Evolutionary conservation across 2,329 filamentous ascomycete genomes (phyloP), one percentile per base, ranked within the genome.

Genomic region (Clonostachys byssicola): DNA sequence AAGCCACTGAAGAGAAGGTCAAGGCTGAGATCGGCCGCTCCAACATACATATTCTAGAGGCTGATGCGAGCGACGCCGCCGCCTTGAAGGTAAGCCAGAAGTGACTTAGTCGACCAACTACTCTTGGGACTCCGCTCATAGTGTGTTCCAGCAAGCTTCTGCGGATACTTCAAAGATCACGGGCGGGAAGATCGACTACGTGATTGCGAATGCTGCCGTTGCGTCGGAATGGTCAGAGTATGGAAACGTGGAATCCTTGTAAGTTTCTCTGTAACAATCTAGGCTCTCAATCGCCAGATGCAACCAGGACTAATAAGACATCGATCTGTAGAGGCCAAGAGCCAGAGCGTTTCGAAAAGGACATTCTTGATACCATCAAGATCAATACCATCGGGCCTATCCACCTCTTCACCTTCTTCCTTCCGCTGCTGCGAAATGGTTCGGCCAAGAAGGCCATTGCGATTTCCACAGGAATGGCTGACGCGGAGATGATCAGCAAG

Each of bases 141-240:
- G 1, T 12, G 3, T n/a, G 36, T 3, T 34, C 7, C 36, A 48
- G 47, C 2, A 7, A 13, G 30, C 41, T 12, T 47, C 39, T 9
- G 23, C 13, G 3, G 35, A 39, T 6, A 35, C 34, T 7, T 35
- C 41, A 13, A 52, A 56, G 20, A 61, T 66, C 38, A 65, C 62
- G 2, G 60, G 61, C 17, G 64, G 65, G 23, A 56, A 39, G 36
- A n/a, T 39, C 12, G 36, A 39, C 1, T 88, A 92, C 8, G 85
- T 87, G 3, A 86, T 97, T 51, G 86, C 86, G 0, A 83, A 87
- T 30, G 80, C 81, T 2, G 86, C 91, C 23, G 23, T 30, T 9
- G 23, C 23, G 9, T 30, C 23, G 9, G 23, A 30, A 30, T 30
- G 23, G 23, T 30, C 23, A 30, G 23, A 30, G 23, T 30, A 30